phyloP scores from a whole-genome alignment of 2,329 filamentous ascomycete genomes.

The Microdochium nivale region DNA sequence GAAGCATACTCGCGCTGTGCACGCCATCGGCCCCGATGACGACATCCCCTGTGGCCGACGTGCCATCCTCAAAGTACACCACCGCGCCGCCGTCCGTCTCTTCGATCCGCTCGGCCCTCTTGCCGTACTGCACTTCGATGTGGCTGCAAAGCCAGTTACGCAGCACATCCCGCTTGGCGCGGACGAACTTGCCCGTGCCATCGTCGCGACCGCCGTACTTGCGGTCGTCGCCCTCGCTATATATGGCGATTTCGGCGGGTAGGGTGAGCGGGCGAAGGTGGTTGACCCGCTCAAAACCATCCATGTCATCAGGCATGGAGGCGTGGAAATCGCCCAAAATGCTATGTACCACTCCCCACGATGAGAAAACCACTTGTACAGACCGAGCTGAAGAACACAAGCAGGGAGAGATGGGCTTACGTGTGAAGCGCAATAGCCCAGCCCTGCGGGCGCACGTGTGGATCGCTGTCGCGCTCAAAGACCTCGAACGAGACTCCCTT shows the following conservation, averaged over 20 bases:
- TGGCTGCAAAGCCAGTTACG: conserved; percentile 1
- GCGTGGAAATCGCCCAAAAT: not conserved
- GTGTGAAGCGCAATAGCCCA: conserved; percentile 2
- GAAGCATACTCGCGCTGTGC: not conserved
- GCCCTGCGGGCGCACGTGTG: conserved; percentile 1
- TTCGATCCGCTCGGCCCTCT: not conserved
- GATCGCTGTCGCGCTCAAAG: conserved; percentile 1
- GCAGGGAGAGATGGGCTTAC: not conserved
- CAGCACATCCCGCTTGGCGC: not conserved
- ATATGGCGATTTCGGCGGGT: not conserved
- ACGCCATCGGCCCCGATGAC: conserved; percentile 1
- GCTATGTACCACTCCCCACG: not conserved
- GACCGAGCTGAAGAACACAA: not conserved
- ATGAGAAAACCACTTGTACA: not conserved
- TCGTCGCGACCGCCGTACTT: not conserved
- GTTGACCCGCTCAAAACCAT: not conserved
- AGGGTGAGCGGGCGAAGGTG: not conserved
- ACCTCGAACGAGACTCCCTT: conserved; percentile 3
- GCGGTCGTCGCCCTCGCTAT: not conserved
- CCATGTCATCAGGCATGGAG: not conserved
- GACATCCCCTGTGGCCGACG: not conserved
- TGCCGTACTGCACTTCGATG: not conserved
- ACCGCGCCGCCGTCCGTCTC: not conserved
- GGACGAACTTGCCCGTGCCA: not conserved
- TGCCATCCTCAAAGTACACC: not conserved